These are phyloP conservation scores for Conticribra guillardii DNA, from an alignment of 108 stramenopile genomes.

Conservation along the genomic window DNA sequence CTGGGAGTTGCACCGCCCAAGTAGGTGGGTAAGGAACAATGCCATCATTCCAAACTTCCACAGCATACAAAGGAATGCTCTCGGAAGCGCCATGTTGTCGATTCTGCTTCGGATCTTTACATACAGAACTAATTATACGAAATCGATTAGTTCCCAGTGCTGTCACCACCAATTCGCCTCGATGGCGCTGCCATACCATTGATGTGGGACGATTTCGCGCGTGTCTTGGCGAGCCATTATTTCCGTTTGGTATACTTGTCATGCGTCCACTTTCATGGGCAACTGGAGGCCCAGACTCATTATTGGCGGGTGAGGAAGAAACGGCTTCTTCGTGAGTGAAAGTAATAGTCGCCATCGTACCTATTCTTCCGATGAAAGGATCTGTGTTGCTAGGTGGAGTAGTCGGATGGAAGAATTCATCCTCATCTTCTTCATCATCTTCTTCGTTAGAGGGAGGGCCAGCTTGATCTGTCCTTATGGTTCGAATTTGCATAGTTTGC, in stretches of 20 bases:
- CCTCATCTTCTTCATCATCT: conserved; percentile 24
- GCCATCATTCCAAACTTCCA: conserved; percentile 42
- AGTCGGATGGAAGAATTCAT: conserved; percentile 31
- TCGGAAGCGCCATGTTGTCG: neutral
- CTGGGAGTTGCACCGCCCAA: conserved; percentile 37
- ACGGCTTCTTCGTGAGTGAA: conserved; percentile 69
- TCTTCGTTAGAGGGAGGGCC: conserved; percentile 9
- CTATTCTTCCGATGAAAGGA: conserved; percentile 66
- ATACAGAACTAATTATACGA: conserved; percentile 44
- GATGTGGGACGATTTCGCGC: conserved; percentile 23
- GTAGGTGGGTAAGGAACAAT: conserved; percentile 36
- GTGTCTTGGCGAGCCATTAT: too few relatives aligned
- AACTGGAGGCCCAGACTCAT: neutral
- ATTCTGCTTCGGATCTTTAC: neutral
- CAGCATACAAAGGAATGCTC: conserved; percentile 33
- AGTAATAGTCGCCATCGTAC: conserved; percentile 72
- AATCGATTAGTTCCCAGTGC: conserved; percentile 71
- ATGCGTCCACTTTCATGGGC: conserved; percentile 4
- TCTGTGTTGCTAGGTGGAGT: conserved; percentile 14
- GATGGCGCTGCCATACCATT: conserved; percentile 50
- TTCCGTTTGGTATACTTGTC: neutral
- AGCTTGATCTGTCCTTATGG: conserved; percentile 5
- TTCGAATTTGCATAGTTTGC: neutral
- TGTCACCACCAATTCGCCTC: conserved; percentile 61
- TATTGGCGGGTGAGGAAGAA: neutral